Conservation (phyloP, 768 basidiomycete genomes). For the Agaricus blazei region DNA sequence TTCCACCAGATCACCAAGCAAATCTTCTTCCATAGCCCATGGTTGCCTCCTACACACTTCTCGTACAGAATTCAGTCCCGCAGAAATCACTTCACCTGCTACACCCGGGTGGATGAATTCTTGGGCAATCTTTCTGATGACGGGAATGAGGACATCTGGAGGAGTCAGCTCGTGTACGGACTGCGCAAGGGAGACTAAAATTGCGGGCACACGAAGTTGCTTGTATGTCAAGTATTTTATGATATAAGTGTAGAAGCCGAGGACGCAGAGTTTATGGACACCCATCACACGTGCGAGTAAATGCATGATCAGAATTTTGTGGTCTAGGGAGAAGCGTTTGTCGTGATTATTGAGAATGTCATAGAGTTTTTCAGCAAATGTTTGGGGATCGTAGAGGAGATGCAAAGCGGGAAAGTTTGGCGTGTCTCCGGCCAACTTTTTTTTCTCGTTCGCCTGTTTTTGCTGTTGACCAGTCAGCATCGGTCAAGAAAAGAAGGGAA, state of each 20-base stretch:
- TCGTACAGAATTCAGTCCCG: conserved; percentile 92
- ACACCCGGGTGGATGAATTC: conserved; percentile 99
- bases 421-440: conserved; percentile 10
- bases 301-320: conserved; percentile 97
- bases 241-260: conserved; percentile 94
- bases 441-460: conserved; percentile 17
- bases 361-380: conserved; percentile 91
- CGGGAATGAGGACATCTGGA: conserved; percentile 86
- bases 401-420: conserved; percentile 91
- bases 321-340: conserved; percentile 93
- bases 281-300: conserved; percentile 93
- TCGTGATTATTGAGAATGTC: conserved; percentile 80
- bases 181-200: conserved; percentile 91
- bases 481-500: not conserved
- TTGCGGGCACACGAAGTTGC: conserved; percentile 88
- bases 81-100: conserved; percentile 90
- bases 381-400: conserved; percentile 91
- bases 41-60: conserved; percentile 95
- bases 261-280: conserved; percentile 85
- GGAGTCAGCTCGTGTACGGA: conserved; percentile 94
- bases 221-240: conserved; percentile 90
- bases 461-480: conserved; percentile 13
- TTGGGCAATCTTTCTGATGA: conserved; percentile 85
- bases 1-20: conserved; percentile 88
- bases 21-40: conserved; percentile 95